Evolutionary conservation across 257 asterid genomes (phyloP).

Genomic region (Salvia splendens): DNA sequence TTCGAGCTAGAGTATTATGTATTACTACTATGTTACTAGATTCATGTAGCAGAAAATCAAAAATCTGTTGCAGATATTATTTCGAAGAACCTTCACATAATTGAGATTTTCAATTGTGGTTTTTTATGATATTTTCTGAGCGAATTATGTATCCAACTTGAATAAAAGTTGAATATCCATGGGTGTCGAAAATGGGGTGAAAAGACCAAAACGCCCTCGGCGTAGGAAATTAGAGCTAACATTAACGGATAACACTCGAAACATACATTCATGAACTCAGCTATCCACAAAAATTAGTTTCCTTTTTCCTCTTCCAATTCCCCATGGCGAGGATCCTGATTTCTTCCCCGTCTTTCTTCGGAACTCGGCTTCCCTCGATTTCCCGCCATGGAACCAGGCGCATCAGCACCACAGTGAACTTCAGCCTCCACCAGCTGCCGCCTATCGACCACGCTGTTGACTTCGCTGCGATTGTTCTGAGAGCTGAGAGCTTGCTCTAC

Average conservation of each 20-base stretch:
- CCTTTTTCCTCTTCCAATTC: conserved; percentile 13
- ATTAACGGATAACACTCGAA: conserved; percentile 28
- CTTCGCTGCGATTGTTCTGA: conserved; percentile 48
- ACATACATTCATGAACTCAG: background rate
- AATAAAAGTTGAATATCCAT: no score
- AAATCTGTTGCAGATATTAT: no score
- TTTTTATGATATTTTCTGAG: no score
- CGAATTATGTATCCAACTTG: no score
- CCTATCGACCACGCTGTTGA: conserved; percentile 51
- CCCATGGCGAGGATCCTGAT: conserved; percentile 92
- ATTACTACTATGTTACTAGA: background rate
- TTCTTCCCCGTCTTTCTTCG: conserved; percentile 69
- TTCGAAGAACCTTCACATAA: no score
- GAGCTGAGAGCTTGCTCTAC: conserved; percentile 80
- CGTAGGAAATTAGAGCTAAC: background rate
- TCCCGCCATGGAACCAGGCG: conserved; percentile 54
- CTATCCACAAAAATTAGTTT: conserved; percentile 17
- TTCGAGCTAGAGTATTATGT: background rate
- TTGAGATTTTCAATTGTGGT: no score
- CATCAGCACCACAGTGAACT: conserved; percentile 55
- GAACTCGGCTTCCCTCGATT: conserved; percentile 60
- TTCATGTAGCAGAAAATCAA: background rate
- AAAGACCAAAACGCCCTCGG: conserved; percentile 25
- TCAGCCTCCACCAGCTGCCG: conserved; percentile 74
- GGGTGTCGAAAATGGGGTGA: background rate